phyloP scores from a whole-genome alignment of 495 filamentous ascomycete genomes.

The Penicillium angulare region DNA sequence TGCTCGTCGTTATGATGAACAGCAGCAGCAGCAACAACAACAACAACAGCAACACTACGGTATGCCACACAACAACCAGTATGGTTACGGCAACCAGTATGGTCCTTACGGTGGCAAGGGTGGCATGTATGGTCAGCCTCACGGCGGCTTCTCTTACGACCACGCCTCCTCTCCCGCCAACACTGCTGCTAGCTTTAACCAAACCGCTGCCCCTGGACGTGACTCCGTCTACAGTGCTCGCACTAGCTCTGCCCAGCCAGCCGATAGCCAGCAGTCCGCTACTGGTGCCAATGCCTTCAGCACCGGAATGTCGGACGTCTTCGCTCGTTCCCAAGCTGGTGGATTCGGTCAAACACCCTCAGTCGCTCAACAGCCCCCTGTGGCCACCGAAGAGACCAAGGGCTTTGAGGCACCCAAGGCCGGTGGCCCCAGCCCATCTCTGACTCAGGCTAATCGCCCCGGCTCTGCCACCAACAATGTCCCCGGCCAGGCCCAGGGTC shows the following conservation, averaged over 20 bases:
- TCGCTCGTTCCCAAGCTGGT: conserved; percentile 62
- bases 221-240: conserved; percentile 80
- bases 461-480: conserved; percentile 79
- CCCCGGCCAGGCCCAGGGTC: conserved; percentile 57
- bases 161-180: conserved; percentile 74
- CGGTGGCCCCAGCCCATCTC: conserved; percentile 78
- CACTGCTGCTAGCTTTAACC: conserved; percentile 66
- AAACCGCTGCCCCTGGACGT: conserved; percentile 58
- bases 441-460: conserved; percentile 74
- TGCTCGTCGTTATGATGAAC: conserved; percentile 50
- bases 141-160: conserved; percentile 76
- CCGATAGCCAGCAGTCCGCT: conserved; percentile 61
- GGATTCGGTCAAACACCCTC: conserved; percentile 68
- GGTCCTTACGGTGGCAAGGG: conserved; percentile 72
- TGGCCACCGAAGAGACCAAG: conserved; percentile 70
- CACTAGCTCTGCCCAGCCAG: conserved; percentile 68
- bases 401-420: conserved; percentile 72
- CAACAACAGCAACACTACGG: conserved; percentile 37
- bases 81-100: conserved; percentile 68
- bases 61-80: conserved; percentile 57
- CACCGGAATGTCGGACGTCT: conserved; percentile 71
- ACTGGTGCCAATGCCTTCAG: conserved; percentile 63
- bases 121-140: conserved; percentile 76
- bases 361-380: conserved; percentile 61
- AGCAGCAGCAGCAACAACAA: conserved; percentile 18